Evolutionary conservation across 805 yeast genomes (phyloP).

Genomic region (Ogataea paradorogensis): DNA sequence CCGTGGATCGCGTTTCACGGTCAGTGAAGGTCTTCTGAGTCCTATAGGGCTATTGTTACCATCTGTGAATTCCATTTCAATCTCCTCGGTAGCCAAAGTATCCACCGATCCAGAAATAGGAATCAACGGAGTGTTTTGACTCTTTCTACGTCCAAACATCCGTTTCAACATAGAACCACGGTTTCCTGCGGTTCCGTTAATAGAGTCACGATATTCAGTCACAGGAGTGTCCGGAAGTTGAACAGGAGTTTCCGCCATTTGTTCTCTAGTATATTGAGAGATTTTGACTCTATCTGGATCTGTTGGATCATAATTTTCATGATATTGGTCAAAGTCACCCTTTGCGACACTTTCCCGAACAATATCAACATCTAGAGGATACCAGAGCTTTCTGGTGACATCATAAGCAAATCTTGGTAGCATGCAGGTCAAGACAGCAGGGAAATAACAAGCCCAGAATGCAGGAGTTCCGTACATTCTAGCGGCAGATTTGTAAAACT

Average conservation of each 20-base stretch:
- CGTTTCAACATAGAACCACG: conserved; percentile 41
- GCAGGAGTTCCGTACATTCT: conserved; percentile 58
- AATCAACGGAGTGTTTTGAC: conserved; percentile 29
- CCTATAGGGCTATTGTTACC: conserved; percentile 2
- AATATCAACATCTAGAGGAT: conserved; percentile 69
- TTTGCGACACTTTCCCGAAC: conserved; percentile 64
- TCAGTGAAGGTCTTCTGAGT: conserved; percentile 25
- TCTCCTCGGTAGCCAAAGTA: conserved; percentile 47
- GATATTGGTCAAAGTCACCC: conserved; percentile 69
- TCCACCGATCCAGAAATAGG: conserved; percentile 35
- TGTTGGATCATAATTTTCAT: conserved; percentile 72
- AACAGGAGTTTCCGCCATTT: conserved; percentile 28
- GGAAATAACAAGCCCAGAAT: conserved; percentile 66
- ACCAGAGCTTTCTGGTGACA: conserved; percentile 46
- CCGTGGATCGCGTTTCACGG: conserved; percentile 24
- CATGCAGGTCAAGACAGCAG: conserved; percentile 62
- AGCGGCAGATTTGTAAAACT: conserved; percentile 65
- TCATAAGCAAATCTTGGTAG: conserved; percentile 67
- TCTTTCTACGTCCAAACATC: conserved; percentile 30
- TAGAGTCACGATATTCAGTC: conserved; percentile 32
- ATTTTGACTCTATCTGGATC: conserved; percentile 63
- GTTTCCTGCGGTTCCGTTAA: conserved; percentile 34
- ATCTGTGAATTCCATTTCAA: conserved; percentile 42
- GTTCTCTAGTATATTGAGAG: conserved; percentile 40
- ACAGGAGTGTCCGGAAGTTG: conserved; percentile 15